Evolutionary conservation across 129 eudicot species (phyloP).

Genomic region (Lactuca saligna): DNA sequence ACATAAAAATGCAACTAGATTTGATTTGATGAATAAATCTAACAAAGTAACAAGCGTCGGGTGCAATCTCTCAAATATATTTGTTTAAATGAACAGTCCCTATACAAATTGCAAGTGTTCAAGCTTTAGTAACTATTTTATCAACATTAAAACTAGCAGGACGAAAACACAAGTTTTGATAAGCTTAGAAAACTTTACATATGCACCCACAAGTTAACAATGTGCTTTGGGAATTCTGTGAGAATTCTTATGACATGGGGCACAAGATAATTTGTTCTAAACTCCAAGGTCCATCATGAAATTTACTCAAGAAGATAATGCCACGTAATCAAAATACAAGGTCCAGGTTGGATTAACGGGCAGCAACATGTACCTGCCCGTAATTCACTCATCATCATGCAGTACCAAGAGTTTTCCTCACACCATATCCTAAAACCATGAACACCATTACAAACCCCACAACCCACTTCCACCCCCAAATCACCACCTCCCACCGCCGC

Average conservation of each 20-base stretch:
- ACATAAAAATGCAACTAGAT: too few species aligned
- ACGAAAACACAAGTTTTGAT: too few species aligned
- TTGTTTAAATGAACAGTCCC: too few species aligned
- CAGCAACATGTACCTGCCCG: constrained; percentile 34
- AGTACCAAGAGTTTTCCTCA: constrained; percentile 12
- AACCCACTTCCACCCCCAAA: constrained; percentile 41
- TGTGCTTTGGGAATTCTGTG: neutral
- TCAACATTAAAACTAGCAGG: too few species aligned
- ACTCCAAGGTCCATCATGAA: constrained; percentile 11
- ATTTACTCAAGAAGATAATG: constrained; percentile 39
- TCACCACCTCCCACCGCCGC: constrained; percentile 39
- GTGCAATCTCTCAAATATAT: too few species aligned
- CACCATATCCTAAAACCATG: constrained; percentile 37
- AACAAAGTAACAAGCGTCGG: too few species aligned
- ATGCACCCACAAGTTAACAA: neutral
- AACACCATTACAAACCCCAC: constrained; percentile 45
- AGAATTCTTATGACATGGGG: neutral
- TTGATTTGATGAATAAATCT: too few species aligned
- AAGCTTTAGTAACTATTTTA: too few species aligned
- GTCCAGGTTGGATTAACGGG: constrained; percentile 51
- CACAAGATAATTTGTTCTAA: neutral
- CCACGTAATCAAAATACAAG: constrained; percentile 58
- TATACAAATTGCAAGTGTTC: too few species aligned
- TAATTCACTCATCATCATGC: constrained; percentile 16
- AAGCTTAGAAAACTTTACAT: too few species aligned